Base-by-base conservation (phyloP, 2,329 filamentous ascomycete species). In the Westerdykella sp. region DNA sequence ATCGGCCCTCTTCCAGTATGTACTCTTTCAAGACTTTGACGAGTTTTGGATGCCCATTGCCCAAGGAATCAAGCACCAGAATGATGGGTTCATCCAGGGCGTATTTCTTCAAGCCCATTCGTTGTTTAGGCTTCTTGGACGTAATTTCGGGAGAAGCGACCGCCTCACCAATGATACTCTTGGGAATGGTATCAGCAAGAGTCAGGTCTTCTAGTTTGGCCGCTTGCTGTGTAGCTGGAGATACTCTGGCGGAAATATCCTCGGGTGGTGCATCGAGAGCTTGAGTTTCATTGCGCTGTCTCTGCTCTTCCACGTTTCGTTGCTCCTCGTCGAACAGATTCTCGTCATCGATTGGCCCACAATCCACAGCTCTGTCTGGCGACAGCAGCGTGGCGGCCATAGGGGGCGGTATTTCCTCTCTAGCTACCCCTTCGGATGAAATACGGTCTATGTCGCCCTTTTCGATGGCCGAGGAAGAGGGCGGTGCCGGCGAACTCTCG, bases 61-160 rank as follows among this genome's bases (percentile, higher is more conserved):
- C 83, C 1, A 97, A 74, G 0, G 93, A 97, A 64, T 98, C 93
- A 21, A 97, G 77, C 0, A 87, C 88, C 50, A 97, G 82, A 48
- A 97, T 89, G 30, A 79, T 78, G 1, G 87, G 81, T 41, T 65
- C 52, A 6, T 65, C 44, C 0, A 61, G 51, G 23, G 67, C 57
- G 44, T 56, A 65, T 40, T 61, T 71, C 18, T 47, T 55, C 5
- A 30, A 31, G 5, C 45, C n/a, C n/a, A n/a, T 18, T 1, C 47
- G 39, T n/a, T 50, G 40, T 34, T 59, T 65, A 4, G 11, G 3
- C 32, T 49, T 54, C 23, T 51, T 60, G 31, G 50, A 56, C 6
- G 38, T 34, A 4, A 40, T 22, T 16, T 18, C 21, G n/a, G 50
- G 30, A 1, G 55, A 43, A 25, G 50, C 16, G 14, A n/a, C 41